Evolutionary conservation across 495 filamentous ascomycete genomes (phyloP).

Genomic region (Penicillium samsonianum): DNA sequence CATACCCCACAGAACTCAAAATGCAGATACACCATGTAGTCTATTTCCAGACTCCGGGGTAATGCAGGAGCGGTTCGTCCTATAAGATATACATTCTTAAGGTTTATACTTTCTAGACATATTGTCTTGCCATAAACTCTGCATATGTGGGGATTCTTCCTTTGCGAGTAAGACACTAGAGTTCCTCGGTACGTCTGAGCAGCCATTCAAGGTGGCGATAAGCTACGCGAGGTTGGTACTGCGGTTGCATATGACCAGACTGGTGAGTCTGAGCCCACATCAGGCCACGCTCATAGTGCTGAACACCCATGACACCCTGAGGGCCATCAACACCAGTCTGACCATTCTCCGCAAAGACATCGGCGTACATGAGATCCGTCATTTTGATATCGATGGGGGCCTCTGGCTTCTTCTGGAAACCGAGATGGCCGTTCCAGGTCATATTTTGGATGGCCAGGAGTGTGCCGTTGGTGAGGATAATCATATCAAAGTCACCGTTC

Average conservation of each 20-base stretch:
- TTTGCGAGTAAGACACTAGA: constrained; percentile 18
- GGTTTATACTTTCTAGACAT: neutral
- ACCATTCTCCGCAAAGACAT: constrained; percentile 36
- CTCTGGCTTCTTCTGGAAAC: constrained; percentile 51
- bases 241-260: constrained; percentile 67
- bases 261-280: constrained; percentile 64
- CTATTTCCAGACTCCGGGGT: neutral
- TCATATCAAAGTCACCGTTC: constrained; percentile 61
- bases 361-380: constrained; percentile 37
- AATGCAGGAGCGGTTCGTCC: neutral
- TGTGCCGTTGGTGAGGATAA: constrained; percentile 50
- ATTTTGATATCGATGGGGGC: constrained; percentile 42
- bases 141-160: neutral
- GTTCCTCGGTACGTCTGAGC: constrained; percentile 56
- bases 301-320: constrained; percentile 63
- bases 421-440: constrained; percentile 34
- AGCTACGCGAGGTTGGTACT: constrained; percentile 62
- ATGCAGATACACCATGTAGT: no score
- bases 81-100: no score
- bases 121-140: neutral
- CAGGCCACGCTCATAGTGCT: constrained; percentile 69
- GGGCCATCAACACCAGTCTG: constrained; percentile 25
- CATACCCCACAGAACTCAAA: no score
- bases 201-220: constrained; percentile 73
- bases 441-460: constrained; percentile 6